A percentile compares a stretch with the other conserved stretches of the same genome.
These are phyloP conservation scores for Excoecaria cochinchinensis DNA, from an alignment of 345 rosid genomes.

Conservation along the genomic window DNA sequence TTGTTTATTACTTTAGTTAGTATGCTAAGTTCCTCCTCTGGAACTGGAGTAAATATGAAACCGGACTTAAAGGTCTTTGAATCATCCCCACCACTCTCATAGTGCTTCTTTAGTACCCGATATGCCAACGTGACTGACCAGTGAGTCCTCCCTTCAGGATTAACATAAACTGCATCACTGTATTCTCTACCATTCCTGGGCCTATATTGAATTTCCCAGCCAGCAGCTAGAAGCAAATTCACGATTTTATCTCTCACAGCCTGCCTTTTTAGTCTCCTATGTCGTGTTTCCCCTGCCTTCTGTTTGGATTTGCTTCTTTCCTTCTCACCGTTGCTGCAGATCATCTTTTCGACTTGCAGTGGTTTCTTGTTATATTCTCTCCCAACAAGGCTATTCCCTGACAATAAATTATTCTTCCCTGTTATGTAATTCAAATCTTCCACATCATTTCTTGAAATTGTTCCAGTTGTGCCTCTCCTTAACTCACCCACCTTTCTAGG, in stretches of 20 bases:
- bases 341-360: conserved; percentile 22
- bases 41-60: conserved; percentile 60
- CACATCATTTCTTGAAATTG: neutral
- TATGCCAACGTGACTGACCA: conserved; percentile 96
- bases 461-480: neutral
- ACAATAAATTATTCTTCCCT: neutral
- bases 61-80: conserved; percentile 40
- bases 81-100: conserved; percentile 41
- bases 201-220: conserved; percentile 82
- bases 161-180: conserved; percentile 83
- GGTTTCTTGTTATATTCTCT: conserved; percentile 24
- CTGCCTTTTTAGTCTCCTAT: conserved; percentile 39
- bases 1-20: conserved; percentile 45
- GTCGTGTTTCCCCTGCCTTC: conserved; percentile 24
- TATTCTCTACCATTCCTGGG: conserved; percentile 61
- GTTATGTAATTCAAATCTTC: neutral
- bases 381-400: conserved; percentile 20
- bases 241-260: conserved; percentile 67
- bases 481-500: neutral
- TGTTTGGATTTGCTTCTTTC: conserved; percentile 21
- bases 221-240: conserved; percentile 68
- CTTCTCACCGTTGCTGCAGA: conserved; percentile 15
- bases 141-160: conserved; percentile 87
- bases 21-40: conserved; percentile 63
- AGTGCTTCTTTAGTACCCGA: conserved; percentile 49